phyloP scores from a whole-genome alignment of 2,329 filamentous ascomycete genomes.

The Cordyceps cicadae region DNA sequence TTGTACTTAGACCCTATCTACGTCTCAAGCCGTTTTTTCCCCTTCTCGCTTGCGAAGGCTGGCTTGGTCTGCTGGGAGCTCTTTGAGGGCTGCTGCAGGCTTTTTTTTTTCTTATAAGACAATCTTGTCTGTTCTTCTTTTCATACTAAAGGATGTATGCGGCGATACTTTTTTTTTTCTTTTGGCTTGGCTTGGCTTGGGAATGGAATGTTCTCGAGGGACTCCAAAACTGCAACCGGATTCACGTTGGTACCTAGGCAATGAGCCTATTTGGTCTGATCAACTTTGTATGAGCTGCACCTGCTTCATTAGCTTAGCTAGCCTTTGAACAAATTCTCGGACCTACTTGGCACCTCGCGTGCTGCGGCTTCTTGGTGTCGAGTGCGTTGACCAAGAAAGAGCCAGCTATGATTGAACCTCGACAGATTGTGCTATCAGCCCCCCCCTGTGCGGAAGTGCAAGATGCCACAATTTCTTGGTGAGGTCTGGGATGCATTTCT shows the following conservation, averaged over 20 bases:
- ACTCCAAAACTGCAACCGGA: background rate
- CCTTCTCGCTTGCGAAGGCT: conserved; percentile 3
- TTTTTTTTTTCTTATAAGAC: conserved; percentile 6
- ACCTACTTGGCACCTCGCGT: no score
- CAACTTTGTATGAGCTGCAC: background rate
- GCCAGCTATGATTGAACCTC: no score
- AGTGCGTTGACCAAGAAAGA: no score
- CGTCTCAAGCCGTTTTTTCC: conserved; percentile 10
- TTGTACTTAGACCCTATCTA: conserved; percentile 14
- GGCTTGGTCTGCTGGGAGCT: background rate
- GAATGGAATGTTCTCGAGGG: background rate
- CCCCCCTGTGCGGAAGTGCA: no score
- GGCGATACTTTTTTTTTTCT: background rate
- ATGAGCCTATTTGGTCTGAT: background rate
- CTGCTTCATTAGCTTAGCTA: background rate
- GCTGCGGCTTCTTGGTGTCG: no score
- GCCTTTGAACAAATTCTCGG: no score
- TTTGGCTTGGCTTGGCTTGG: background rate
- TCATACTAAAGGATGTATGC: background rate
- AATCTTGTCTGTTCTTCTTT: background rate
- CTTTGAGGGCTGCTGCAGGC: background rate
- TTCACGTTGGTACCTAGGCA: background rate
- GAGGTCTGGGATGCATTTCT: no score
- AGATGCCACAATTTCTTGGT: no score
- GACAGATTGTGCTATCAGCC: no score